Percentiles rank a stretch among this genome's conserved stretches.
Evolutionary conservation across 768 basidiomycete species (phyloP).

Genomic region (Punctularia strigosozonata): DNA sequence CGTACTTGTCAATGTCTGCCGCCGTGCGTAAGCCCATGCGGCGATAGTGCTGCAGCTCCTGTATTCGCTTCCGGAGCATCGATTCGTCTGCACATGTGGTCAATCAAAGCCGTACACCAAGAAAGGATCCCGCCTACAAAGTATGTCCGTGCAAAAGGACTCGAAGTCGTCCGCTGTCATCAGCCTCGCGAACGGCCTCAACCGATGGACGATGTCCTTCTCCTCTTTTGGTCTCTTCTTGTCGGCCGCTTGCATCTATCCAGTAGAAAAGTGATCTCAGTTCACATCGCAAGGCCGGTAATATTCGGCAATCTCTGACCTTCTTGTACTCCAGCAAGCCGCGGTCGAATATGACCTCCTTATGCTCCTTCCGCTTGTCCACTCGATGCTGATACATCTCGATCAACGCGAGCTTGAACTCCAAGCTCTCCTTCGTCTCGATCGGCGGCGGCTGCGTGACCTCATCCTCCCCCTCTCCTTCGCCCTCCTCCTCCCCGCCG

Average conservation of each 20-base stretch:
- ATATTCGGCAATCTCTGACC: slow-evolving; percentile 38
- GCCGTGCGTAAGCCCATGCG: slow-evolving; percentile 72
- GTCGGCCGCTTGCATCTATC: slow-evolving; percentile 80
- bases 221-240: slow-evolving; percentile 89
- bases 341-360: slow-evolving; percentile 84
- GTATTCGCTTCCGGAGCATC: slow-evolving; percentile 75
- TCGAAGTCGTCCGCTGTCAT: slow-evolving; percentile 92
- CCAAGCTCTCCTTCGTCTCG: slow-evolving; percentile 74
- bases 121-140: slow-evolving; percentile 47
- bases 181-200: slow-evolving; percentile 83
- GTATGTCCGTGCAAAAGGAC: slow-evolving; percentile 72
- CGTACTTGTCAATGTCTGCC: slow-evolving; percentile 89
- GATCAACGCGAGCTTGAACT: slow-evolving; percentile 79
- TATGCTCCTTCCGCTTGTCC: slow-evolving; percentile 74
- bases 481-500: slow-evolving; percentile 24
- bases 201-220: slow-evolving; percentile 76
- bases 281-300: not conserved
- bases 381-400: slow-evolving; percentile 89
- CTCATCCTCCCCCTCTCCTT: slow-evolving; percentile 55
- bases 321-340: slow-evolving; percentile 91
- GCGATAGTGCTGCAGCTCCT: slow-evolving; percentile 86
- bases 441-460: slow-evolving; percentile 61
- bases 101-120: not conserved
- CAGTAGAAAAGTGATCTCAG: slow-evolving; percentile 5
- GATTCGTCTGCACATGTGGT: slow-evolving; percentile 58